Evolutionary conservation across 768 basidiomycete species (phyloP), one percentile per base, ranked within the genome.

Genomic region (Lentinula detonsa): DNA sequence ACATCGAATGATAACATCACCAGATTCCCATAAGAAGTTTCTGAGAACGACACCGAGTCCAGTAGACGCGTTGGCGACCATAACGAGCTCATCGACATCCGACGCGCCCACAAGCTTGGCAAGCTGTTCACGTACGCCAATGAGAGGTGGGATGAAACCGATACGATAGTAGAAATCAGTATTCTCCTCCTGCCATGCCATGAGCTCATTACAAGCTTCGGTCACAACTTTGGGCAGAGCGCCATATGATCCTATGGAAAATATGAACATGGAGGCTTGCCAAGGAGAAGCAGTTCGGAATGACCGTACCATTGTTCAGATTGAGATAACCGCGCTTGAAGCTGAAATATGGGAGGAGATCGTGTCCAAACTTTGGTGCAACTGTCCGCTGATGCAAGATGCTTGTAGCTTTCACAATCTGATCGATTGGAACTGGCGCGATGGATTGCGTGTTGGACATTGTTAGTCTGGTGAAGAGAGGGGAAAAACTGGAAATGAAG

Each of bases 1-100:
- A 89, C 88, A 82, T 11, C 72, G 75, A 48, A 92, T 72, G 57
- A 94, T 77, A 11, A 88, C 72, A 69, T 94, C 91, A 0, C 82
- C 85, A 51, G 81, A 68, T 40, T 80, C 74, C 88, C 87, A 91
- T 45, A 80, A 73, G 34, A 93, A 75, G 61, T 91, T 91, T 50
- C 79, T 74, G 35, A 91, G 68, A 57, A 93, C 74, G 10, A 85
- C 88, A 65, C 85, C 85, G 34, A 93, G 64, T 3, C 83, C 88
- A 63, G 81, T 77, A 0, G 86, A 86, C 0, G 88, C 79, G 64
- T 90, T 90, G 0, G 78, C 70, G 0, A 86, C 80, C 9, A 85
- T 71, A 23, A 87, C 83, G 18, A 81, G 74, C 65, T 88, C 87
- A 52, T 86, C 80, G 45, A 56, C 37, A 11, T 65, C 68, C 0